Percentiles rank a stretch among this genome's conserved stretches.
Conservation (phyloP, 2,329 filamentous ascomycete species). For the Tolypocladium tundrense region DNA sequence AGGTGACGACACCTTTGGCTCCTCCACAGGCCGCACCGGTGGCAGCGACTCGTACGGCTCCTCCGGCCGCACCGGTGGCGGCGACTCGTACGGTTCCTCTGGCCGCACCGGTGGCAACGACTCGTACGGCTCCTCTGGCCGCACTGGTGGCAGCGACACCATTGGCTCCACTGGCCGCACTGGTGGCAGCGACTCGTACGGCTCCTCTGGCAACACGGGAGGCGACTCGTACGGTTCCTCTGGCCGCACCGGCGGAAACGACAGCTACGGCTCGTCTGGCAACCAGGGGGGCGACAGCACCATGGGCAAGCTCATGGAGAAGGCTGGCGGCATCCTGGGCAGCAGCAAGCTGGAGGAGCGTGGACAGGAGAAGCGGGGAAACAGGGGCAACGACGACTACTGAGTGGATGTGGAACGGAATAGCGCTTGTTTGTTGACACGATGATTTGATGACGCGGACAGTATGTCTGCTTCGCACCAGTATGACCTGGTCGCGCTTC, state of each 20-base stretch:
- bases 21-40: slow-evolving; percentile 7
- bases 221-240: slow-evolving; percentile 11
- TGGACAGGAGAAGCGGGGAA: slow-evolving; percentile 39
- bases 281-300: slow-evolving; percentile 13
- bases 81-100: slow-evolving; percentile 11
- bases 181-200: slow-evolving; percentile 7
- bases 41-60: slow-evolving; percentile 8
- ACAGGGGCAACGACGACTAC: slow-evolving; percentile 13
- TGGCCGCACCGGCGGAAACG: slow-evolving; percentile 8
- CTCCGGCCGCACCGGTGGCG: slow-evolving; percentile 6
- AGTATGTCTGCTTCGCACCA: background rate
- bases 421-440: background rate
- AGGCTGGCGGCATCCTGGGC: slow-evolving; percentile 39
- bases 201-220: slow-evolving; percentile 9
- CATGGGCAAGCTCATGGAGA: slow-evolving; percentile 48
- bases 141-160: slow-evolving; percentile 1
- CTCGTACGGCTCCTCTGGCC: slow-evolving; percentile 8
- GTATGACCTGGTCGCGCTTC: background rate
- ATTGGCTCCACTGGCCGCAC: slow-evolving; percentile 1
- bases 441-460: background rate
- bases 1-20: slow-evolving; percentile 2
- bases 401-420: slow-evolving; percentile 5
- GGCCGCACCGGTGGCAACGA: slow-evolving; percentile 8
- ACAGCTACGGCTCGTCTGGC: slow-evolving; percentile 13
- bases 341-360: slow-evolving; percentile 36